phyloP scores from a whole-genome alignment of 2,329 filamentous ascomycete genomes.

The Gnomoniopsis smithogilvyi region DNA sequence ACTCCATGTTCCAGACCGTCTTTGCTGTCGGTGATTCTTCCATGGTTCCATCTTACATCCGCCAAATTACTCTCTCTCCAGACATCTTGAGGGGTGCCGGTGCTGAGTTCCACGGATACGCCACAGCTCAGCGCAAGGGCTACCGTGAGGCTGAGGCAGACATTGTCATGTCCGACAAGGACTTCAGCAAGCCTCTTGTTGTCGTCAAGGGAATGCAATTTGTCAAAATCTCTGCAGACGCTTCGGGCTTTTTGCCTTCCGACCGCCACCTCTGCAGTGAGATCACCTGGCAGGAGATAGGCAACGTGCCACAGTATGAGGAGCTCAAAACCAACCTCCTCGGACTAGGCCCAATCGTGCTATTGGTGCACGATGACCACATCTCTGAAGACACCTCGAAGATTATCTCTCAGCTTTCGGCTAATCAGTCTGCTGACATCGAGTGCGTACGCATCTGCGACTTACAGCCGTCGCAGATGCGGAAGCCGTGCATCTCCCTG shows the following conservation, averaged over 20 bases:
- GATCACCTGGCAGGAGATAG: slow-evolving; percentile 41
- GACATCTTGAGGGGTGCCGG: slow-evolving; percentile 30
- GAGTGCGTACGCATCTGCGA: slow-evolving; percentile 30
- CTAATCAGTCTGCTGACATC: slow-evolving; percentile 22
- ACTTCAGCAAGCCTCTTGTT: slow-evolving; percentile 33
- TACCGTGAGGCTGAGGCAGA: slow-evolving; percentile 38
- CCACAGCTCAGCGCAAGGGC: slow-evolving; percentile 33
- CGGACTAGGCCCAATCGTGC: slow-evolving; percentile 26
- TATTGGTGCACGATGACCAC: slow-evolving; percentile 22
- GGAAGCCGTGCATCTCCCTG: slow-evolving; percentile 41
- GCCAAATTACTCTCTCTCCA: slow-evolving; percentile 44
- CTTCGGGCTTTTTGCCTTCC: slow-evolving; percentile 41
- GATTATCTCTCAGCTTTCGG: slow-evolving; percentile 12
- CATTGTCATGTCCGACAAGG: slow-evolving; percentile 39
- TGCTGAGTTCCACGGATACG: slow-evolving; percentile 37
- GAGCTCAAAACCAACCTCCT: slow-evolving; percentile 21
- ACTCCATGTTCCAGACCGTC: slow-evolving; percentile 52
- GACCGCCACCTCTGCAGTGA: slow-evolving; percentile 47
- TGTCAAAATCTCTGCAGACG: slow-evolving; percentile 31
- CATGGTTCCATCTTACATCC: slow-evolving; percentile 48
- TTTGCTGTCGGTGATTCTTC: slow-evolving; percentile 42
- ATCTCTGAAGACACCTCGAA: not conserved
- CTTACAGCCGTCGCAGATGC: slow-evolving; percentile 29
- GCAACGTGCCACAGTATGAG: slow-evolving; percentile 24
- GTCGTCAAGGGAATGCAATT: slow-evolving; percentile 44